These are phyloP conservation scores for Aspergillus conjunctus DNA, from an alignment of 495 filamentous ascomycete genomes.

Conservation along the genomic window DNA sequence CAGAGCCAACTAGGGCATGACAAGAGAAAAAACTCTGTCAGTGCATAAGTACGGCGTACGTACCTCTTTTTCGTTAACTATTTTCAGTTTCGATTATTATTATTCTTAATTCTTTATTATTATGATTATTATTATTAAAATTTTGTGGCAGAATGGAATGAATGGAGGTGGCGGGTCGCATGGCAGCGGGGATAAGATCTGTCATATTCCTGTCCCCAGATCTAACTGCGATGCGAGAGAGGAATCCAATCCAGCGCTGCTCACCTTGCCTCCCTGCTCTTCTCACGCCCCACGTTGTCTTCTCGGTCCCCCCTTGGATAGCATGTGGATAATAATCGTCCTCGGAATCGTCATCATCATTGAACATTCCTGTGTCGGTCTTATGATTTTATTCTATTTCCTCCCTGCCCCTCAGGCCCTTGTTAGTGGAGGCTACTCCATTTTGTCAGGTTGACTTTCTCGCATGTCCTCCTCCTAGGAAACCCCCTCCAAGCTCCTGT, in stretches of 20 bases:
- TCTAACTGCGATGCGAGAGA: conserved; percentile 20
- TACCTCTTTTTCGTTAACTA: not conserved
- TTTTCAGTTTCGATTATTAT: not conserved
- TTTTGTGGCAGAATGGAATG: not conserved
- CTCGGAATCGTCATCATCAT: conserved; percentile 2
- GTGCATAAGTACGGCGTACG: conserved; percentile 9
- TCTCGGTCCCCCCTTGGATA: conserved; percentile 1
- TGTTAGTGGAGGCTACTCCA: not conserved
- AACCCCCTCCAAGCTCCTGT: not conserved
- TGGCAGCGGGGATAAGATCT: conserved; percentile 36
- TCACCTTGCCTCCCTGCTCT: conserved; percentile 2
- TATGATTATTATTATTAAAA: not conserved
- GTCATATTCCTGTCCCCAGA: conserved; percentile 41
- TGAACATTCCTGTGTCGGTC: conserved; percentile 9
- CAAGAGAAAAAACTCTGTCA: not conserved
- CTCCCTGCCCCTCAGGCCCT: not conserved
- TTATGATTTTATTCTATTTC: not conserved
- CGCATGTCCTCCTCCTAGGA: not conserved
- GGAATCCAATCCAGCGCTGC: conserved; percentile 24
- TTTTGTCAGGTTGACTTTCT: not conserved
- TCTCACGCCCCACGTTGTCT: conserved; percentile 29
- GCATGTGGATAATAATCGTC: conserved; percentile 2
- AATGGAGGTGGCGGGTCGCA: conserved; percentile 19
- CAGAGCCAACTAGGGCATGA: not conserved
- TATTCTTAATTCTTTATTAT: not conserved